Percentiles rank a stretch among this genome's conserved stretches.
These are phyloP conservation scores for Capniomyces stellatus DNA, from an alignment of 371 early-diverging fungal genomes.

Conservation along the genomic window DNA sequence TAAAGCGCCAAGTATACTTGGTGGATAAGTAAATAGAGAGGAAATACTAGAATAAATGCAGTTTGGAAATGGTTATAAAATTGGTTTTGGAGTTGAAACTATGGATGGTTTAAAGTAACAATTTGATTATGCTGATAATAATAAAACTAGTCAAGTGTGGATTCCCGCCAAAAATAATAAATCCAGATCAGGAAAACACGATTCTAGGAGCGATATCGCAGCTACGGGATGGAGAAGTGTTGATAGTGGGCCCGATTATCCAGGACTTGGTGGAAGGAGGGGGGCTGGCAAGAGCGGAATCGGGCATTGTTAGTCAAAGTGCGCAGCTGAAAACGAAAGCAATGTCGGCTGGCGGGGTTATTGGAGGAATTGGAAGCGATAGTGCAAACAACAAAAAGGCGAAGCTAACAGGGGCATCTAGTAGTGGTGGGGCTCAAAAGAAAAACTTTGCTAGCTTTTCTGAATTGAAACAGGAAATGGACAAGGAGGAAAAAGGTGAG, in stretches of 20 bases:
- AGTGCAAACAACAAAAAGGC: background rate
- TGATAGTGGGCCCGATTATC: background rate
- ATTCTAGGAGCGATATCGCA: background rate
- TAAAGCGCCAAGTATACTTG: too few relatives aligned
- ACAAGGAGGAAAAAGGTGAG: background rate
- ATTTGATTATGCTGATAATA: too few relatives aligned
- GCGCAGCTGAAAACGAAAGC: too few relatives aligned
- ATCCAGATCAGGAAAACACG: background rate
- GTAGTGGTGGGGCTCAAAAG: background rate
- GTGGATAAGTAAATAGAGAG: too few relatives aligned
- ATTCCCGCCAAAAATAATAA: conserved; percentile 4
- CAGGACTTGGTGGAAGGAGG: background rate
- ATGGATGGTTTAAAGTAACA: too few relatives aligned
- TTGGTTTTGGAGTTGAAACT: too few relatives aligned
- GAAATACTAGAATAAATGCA: too few relatives aligned
- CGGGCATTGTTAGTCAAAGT: too few relatives aligned
- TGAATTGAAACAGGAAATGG: background rate
- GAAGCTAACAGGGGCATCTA: background rate
- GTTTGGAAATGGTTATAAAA: too few relatives aligned
- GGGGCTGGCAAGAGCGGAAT: too few relatives aligned
- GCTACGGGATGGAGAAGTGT: background rate
- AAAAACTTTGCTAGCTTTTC: background rate
- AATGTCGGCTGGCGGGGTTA: too few relatives aligned
- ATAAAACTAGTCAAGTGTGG: background rate
- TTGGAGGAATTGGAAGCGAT: background rate